These are phyloP conservation scores for Euphorbia lathyris DNA, from an alignment of 345 rosid species.

Conservation along the genomic window DNA sequence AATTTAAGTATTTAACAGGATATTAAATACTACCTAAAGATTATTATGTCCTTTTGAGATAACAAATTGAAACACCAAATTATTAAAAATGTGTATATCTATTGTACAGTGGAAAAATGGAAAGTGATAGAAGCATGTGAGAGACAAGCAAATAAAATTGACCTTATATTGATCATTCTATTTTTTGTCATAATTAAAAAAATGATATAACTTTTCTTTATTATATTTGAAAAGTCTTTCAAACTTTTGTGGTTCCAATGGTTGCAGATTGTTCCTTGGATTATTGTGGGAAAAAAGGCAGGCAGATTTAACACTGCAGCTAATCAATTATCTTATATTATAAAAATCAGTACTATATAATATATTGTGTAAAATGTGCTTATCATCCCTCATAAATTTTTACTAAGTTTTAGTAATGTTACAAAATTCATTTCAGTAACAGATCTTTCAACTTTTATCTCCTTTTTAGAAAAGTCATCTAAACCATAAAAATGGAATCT, in stretches of 20 bases:
- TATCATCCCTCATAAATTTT: too few relatives aligned
- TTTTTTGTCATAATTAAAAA: not conserved
- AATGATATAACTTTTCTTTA: not conserved
- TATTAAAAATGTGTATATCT: not conserved
- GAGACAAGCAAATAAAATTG: not conserved
- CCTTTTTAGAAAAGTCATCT: too few relatives aligned
- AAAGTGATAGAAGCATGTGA: slow-evolving; percentile 14
- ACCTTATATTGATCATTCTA: not conserved
- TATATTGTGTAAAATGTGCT: too few relatives aligned
- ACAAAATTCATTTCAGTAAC: too few relatives aligned
- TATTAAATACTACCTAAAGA: too few relatives aligned
- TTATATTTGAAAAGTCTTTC: not conserved
- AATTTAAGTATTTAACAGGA: too few relatives aligned
- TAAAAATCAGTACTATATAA: too few relatives aligned
- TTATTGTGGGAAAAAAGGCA: not conserved
- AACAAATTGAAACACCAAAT: too few relatives aligned
- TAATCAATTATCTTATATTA: not conserved
- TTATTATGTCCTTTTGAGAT: too few relatives aligned
- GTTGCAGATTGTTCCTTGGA: slow-evolving; percentile 4
- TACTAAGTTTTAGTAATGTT: too few relatives aligned
- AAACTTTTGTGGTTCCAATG: not conserved
- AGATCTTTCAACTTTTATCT: too few relatives aligned
- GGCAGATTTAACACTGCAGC: not conserved
- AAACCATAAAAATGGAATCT: too few relatives aligned
- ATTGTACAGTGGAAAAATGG: slow-evolving; percentile 2